Conservation (phyloP, 2,329 filamentous ascomycete genomes). For the Falciphora oryzae region DNA sequence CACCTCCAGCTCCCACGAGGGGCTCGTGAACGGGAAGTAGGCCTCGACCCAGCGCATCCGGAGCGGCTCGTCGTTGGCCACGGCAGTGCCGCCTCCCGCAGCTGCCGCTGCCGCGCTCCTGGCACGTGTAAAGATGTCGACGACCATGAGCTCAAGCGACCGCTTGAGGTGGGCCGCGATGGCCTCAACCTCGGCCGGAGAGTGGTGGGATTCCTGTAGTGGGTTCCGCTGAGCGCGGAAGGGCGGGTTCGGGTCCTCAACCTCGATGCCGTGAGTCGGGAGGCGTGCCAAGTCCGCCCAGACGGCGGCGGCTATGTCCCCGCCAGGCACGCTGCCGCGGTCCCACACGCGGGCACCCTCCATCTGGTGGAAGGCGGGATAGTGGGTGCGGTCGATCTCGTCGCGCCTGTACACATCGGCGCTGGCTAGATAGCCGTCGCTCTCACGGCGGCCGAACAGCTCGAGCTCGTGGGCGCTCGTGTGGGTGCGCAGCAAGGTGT, state of each 20-base stretch:
- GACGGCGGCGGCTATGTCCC: constrained; percentile 59
- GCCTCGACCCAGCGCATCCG: constrained; percentile 92
- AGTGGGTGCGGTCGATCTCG: constrained; percentile 91
- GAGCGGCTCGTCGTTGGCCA: constrained; percentile 59
- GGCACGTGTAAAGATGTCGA: constrained; percentile 79
- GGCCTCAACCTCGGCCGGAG: constrained; percentile 70
- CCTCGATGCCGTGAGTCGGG: constrained; percentile 66
- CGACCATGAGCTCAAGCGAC: constrained; percentile 82
- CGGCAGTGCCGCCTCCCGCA: neutral
- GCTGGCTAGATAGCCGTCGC: constrained; percentile 76
- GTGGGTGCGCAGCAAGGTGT: constrained; percentile 83
- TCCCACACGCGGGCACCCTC: constrained; percentile 92
- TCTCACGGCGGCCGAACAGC: constrained; percentile 66
- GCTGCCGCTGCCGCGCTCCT: constrained; percentile 48
- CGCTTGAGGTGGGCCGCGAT: constrained; percentile 82
- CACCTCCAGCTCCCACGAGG: constrained; percentile 93
- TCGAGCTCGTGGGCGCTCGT: constrained; percentile 90
- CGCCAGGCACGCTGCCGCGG: constrained; percentile 50
- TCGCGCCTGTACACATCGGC: constrained; percentile 95
- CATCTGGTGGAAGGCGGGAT: constrained; percentile 98
- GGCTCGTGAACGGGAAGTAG: constrained; percentile 95
- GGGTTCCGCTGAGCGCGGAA: constrained; percentile 77
- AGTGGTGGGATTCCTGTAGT: constrained; percentile 67
- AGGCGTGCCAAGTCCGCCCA: constrained; percentile 64
- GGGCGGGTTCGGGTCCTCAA: constrained; percentile 78